Conservation (phyloP, 805 yeast species). For the Spathaspora boniae region DNA sequence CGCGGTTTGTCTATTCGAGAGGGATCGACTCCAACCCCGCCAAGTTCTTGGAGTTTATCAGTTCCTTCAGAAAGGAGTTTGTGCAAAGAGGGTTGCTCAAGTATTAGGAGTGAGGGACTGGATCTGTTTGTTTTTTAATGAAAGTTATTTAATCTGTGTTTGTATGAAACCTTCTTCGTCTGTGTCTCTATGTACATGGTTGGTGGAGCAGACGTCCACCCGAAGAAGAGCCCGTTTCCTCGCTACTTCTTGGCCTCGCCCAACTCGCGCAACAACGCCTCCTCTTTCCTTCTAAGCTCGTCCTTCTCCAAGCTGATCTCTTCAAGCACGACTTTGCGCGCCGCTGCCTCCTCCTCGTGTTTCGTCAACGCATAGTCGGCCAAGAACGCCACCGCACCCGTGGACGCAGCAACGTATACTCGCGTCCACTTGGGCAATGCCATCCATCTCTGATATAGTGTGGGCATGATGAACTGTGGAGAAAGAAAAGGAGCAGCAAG, state of each 20-base stretch:
- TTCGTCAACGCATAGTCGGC: slow-evolving; percentile 38
- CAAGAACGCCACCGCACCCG: slow-evolving; percentile 35
- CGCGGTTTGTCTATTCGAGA: slow-evolving; percentile 76
- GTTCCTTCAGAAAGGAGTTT: slow-evolving; percentile 50
- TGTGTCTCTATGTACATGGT: too few species aligned
- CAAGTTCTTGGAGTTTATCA: slow-evolving; percentile 65
- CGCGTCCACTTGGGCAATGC: slow-evolving; percentile 38
- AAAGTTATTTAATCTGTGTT: too few species aligned
- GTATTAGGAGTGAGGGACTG: too few species aligned
- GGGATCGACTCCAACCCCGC: slow-evolving; percentile 83
- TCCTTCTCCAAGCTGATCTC: slow-evolving; percentile 18
- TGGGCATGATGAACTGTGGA: slow-evolving; percentile 9
- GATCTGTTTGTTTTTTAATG: too few species aligned
- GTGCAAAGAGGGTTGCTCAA: slow-evolving; percentile 26
- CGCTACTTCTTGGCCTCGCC: too few species aligned
- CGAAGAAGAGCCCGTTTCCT: too few species aligned
- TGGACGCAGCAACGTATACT: slow-evolving; percentile 38
- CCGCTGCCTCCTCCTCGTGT: slow-evolving; percentile 34
- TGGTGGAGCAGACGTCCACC: too few species aligned
- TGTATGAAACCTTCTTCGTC: too few species aligned
- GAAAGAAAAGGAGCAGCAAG: slow-evolving; percentile 1
- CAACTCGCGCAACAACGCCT: too few species aligned
- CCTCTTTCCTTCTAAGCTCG: neutral
- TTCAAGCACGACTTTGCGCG: slow-evolving; percentile 28
- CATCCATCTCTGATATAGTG: slow-evolving; percentile 34